These are phyloP conservation scores for Dimocarpus longan DNA, from an alignment of 345 rosid species.

Conservation along the genomic window DNA sequence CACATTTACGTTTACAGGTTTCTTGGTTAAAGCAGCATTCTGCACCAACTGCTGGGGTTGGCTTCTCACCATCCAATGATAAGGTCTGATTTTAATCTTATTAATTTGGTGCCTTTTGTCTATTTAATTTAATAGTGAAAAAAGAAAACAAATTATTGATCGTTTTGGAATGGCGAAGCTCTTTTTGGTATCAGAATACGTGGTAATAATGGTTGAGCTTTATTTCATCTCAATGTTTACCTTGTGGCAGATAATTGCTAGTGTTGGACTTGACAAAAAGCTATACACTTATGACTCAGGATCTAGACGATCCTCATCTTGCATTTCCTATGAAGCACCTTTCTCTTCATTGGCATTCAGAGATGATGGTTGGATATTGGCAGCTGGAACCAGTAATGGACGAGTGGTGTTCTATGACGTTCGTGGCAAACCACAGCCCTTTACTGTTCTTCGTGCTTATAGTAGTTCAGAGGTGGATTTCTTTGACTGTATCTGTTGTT, in stretches of 20 bases:
- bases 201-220: conserved; percentile 9
- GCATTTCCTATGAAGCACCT: conserved; percentile 81
- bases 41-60: conserved; percentile 93
- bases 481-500: conserved; percentile 14
- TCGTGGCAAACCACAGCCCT: conserved; percentile 90
- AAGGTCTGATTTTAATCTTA: conserved; percentile 56
- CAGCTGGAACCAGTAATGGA: conserved; percentile 94
- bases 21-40: conserved; percentile 97
- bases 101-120: not conserved
- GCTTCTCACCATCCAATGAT: conserved; percentile 95
- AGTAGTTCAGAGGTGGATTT: conserved; percentile 79
- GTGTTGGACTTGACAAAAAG: conserved; percentile 96
- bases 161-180: conserved; percentile 15
- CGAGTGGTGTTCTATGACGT: conserved; percentile 91
- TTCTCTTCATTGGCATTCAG: conserved; percentile 96
- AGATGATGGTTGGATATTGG: conserved; percentile 90
- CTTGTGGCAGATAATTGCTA: conserved; percentile 73
- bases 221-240: conserved; percentile 18
- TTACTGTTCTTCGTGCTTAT: conserved; percentile 88
- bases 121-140: not conserved
- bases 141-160: not conserved
- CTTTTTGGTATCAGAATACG: conserved; percentile 2
- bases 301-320: conserved; percentile 76
- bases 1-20: conserved; percentile 49
- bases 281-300: conserved; percentile 86